A percentile compares a stretch with the other conserved stretches of the same genome.
These are phyloP conservation scores for Claviceps quebecensis DNA, from an alignment of 2,329 filamentous ascomycete species.

Conservation along the genomic window DNA sequence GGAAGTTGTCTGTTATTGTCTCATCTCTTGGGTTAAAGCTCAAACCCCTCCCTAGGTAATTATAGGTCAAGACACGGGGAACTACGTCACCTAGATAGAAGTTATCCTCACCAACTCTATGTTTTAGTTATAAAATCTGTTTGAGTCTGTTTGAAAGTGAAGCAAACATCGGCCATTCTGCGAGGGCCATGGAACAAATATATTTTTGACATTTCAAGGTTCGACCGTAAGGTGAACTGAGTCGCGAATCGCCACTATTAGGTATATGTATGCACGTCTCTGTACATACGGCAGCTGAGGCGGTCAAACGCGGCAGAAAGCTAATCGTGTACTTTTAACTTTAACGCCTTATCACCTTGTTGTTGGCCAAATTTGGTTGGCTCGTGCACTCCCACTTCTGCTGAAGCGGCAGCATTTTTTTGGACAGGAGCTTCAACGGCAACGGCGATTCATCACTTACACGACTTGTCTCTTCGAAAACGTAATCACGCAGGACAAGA, in stretches of 20 bases:
- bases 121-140: neutral
- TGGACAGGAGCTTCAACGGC: slow-evolving; percentile 3
- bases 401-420: slow-evolving; percentile 5
- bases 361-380: neutral
- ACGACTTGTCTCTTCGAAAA: neutral
- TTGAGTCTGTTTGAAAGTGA: neutral
- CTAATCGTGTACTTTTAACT: neutral
- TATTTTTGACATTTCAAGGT: neutral
- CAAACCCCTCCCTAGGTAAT: no score
- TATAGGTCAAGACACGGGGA: neutral
- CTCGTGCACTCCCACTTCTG: neutral
- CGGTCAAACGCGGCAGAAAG: slow-evolving; percentile 2
- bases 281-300: no score
- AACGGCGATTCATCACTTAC: neutral
- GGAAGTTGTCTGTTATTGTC: neutral
- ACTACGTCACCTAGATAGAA: neutral
- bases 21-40: neutral
- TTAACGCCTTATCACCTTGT: neutral
- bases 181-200: neutral
- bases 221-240: neutral
- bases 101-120: neutral
- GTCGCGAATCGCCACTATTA: no score
- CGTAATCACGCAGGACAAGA: neutral
- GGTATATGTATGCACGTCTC: no score
- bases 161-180: neutral